A percentile compares a stretch with the other conserved stretches of the same genome.
These are phyloP conservation scores for Phialophora macrospora DNA, from an alignment of 2,329 filamentous ascomycete genomes.

Conservation along the genomic window DNA sequence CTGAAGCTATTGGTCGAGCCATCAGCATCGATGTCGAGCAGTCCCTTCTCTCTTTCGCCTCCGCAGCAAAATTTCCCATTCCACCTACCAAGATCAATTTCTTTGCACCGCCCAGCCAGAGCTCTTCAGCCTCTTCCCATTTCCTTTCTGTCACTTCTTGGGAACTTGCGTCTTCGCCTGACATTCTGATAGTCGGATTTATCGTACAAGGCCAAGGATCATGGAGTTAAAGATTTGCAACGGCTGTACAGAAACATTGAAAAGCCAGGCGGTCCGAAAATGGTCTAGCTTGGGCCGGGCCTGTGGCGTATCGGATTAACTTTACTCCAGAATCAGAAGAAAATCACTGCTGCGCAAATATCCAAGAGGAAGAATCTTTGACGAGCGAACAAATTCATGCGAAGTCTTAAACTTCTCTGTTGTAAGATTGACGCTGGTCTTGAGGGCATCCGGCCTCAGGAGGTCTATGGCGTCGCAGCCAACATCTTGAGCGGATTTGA, in stretches of 20 bases:
- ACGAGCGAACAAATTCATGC: not conserved
- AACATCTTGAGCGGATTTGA: not conserved
- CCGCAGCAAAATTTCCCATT: constrained; percentile 4
- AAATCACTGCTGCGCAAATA: not conserved
- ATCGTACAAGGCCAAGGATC: not conserved
- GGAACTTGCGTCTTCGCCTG: constrained; percentile 12
- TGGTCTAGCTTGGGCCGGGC: not conserved
- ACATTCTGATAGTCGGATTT: constrained; percentile 11
- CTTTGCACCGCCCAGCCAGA: constrained; percentile 33
- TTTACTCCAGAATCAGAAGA: not conserved
- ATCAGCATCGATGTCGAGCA: not conserved
- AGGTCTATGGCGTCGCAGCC: not conserved
- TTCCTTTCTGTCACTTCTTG: constrained; percentile 22
- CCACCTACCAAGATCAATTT: constrained; percentile 37
- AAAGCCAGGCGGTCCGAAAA: not conserved
- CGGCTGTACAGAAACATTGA: not conserved
- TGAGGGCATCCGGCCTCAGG: not conserved
- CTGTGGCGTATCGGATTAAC: not conserved
- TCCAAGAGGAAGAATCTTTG: not conserved
- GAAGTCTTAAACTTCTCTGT: not conserved
- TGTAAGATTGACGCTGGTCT: not conserved
- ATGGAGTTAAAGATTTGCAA: not conserved
- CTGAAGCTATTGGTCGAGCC: constrained; percentile 65
- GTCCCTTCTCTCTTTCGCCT: not conserved
- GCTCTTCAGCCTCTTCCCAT: constrained; percentile 30